Conservation (phyloP, 768 basidiomycete genomes). For the Mycena alexandri region DNA sequence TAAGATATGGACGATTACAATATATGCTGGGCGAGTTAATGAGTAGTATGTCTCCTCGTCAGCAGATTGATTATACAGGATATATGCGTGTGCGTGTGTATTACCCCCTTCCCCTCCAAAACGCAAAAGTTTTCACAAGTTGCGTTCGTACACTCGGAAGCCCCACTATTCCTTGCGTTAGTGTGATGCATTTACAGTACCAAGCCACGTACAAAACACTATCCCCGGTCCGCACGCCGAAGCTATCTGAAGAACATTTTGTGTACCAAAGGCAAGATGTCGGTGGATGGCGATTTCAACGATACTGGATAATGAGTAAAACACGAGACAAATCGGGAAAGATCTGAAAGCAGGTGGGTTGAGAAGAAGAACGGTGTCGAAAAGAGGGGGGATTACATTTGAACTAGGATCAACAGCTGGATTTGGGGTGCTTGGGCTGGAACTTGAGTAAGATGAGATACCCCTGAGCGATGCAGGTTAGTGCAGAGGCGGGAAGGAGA, state of each 20-base stretch:
- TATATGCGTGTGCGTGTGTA: not conserved
- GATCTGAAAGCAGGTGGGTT: not conserved
- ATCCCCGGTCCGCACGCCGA: constrained; percentile 5
- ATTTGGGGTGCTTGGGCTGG: constrained; percentile 14
- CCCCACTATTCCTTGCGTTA: not conserved
- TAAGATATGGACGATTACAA: constrained; percentile 7
- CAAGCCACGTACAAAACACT: constrained; percentile 12
- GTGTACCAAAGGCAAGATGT: not conserved
- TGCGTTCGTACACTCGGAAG: not conserved
- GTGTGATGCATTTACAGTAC: not conserved
- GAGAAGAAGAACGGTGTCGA: not conserved
- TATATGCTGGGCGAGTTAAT: not conserved
- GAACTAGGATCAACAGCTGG: constrained; percentile 3
- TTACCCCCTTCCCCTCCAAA: not conserved
- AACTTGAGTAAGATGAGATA: constrained; percentile 21
- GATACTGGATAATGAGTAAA: not conserved
- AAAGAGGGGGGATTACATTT: constrained; percentile 11
- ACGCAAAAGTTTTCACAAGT: not conserved
- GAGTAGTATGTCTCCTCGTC: not conserved
- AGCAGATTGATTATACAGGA: constrained; percentile 9
- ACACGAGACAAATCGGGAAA: not conserved
- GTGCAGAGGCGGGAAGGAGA: not conserved
- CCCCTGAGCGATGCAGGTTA: not conserved
- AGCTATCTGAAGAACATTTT: not conserved
- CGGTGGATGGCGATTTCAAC: constrained; percentile 4